phyloP scores from a whole-genome alignment of 805 yeast genomes.

The Schwanniomyces yamadae region DNA sequence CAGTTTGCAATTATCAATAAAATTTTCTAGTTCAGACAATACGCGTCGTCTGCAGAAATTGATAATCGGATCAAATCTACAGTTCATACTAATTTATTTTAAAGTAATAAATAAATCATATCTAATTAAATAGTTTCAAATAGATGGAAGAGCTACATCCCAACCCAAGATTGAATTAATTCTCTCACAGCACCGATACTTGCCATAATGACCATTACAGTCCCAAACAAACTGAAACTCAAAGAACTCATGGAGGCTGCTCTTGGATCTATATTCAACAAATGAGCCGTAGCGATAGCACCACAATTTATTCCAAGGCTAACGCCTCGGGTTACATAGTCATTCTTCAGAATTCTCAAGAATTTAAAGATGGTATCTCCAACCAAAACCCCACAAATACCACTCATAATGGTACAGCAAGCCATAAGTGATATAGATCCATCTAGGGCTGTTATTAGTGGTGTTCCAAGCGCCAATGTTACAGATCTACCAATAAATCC shows the following conservation, averaged over 20 bases:
- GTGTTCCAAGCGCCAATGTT: constrained; percentile 77
- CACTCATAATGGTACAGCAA: constrained; percentile 73
- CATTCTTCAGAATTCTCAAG: constrained; percentile 55
- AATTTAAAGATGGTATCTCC: constrained; percentile 54
- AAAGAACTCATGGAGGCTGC: constrained; percentile 79
- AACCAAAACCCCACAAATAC: constrained; percentile 69
- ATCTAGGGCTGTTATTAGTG: constrained; percentile 61
- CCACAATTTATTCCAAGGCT: constrained; percentile 78
- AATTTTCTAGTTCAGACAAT: too few species aligned
- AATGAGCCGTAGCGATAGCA: constrained; percentile 79
- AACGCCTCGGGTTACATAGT: constrained; percentile 73
- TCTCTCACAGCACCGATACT: constrained; percentile 46
- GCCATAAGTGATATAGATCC: constrained; percentile 76
- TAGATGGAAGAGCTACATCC: too few species aligned
- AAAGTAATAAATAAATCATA: too few species aligned
- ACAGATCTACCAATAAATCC: constrained; percentile 81
- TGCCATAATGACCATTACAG: constrained; percentile 66
- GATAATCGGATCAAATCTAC: too few species aligned
- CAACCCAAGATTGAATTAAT: constrained; percentile 19
- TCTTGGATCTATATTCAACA: constrained; percentile 66
- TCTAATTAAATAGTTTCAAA: too few species aligned
- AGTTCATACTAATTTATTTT: too few species aligned
- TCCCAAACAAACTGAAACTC: constrained; percentile 70
- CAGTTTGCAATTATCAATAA: too few species aligned
- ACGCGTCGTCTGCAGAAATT: too few species aligned